These are phyloP conservation scores for Metahyphopichia silvanorum DNA, from an alignment of 805 yeast genomes.

Conservation along the genomic window DNA sequence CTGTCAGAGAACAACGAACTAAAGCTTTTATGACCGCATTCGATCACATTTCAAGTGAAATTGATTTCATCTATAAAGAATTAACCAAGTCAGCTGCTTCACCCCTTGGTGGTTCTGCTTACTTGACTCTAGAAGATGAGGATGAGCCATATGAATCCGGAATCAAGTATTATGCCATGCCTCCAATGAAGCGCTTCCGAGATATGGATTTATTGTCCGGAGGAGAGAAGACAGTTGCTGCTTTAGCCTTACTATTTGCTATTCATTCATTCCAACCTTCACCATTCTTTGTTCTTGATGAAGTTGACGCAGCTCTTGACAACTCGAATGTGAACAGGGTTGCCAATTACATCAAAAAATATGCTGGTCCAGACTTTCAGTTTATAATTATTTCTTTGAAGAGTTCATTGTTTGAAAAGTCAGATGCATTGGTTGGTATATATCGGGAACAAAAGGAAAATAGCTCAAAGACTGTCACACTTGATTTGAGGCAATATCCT, in stretches of 20 bases:
- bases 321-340: slow-evolving; percentile 80
- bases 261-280: slow-evolving; percentile 89
- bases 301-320: slow-evolving; percentile 97
- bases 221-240: slow-evolving; percentile 96
- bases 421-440: slow-evolving; percentile 91
- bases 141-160: slow-evolving; percentile 88
- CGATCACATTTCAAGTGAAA: slow-evolving; percentile 66
- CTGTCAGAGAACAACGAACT: slow-evolving; percentile 56
- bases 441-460: slow-evolving; percentile 76
- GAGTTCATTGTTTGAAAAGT: slow-evolving; percentile 79
- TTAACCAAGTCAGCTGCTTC: slow-evolving; percentile 69
- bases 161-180: slow-evolving; percentile 88
- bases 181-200: slow-evolving; percentile 89
- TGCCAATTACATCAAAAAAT: slow-evolving; percentile 77
- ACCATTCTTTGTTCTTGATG: slow-evolving; percentile 94
- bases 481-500: slow-evolving; percentile 66
- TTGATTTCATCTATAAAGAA: slow-evolving; percentile 81
- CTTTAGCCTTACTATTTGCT: slow-evolving; percentile 86
- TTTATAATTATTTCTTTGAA: slow-evolving; percentile 92
- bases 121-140: slow-evolving; percentile 79
- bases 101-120: slow-evolving; percentile 92
- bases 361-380: slow-evolving; percentile 77
- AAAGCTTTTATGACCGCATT: slow-evolving; percentile 69
- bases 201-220: slow-evolving; percentile 93
- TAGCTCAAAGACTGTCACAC: slow-evolving; percentile 68